Conservation (phyloP, 2,329 filamentous ascomycete species). For the Talaromyces sp. region DNA sequence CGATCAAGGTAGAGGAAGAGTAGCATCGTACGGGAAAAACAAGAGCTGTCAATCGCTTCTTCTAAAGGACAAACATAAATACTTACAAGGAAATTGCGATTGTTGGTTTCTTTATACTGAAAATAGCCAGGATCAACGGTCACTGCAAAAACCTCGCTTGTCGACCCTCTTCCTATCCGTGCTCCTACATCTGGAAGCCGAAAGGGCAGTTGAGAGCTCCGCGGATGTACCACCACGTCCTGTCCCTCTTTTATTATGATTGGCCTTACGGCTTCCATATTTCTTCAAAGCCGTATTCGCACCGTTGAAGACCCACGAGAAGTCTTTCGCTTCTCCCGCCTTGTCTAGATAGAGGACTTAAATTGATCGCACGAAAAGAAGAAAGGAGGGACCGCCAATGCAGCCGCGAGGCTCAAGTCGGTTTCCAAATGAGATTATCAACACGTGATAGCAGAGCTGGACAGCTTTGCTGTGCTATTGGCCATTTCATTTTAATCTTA, state of each 20-base stretch:
- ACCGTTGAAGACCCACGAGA: too few species aligned
- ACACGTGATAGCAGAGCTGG: neutral
- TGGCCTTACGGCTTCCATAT: neutral
- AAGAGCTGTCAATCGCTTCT: too few species aligned
- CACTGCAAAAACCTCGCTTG: neutral
- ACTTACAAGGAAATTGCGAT: too few species aligned
- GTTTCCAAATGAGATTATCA: neutral
- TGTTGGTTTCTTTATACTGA: neutral
- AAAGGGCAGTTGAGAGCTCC: neutral
- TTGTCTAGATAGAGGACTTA: too few species aligned
- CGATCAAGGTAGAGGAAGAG: neutral
- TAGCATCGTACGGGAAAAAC: too few species aligned
- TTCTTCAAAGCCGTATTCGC: too few species aligned
- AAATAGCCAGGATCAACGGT: neutral
- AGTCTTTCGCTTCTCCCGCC: too few species aligned
- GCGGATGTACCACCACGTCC: neutral
- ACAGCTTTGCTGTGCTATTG: neutral
- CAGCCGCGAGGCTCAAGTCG: neutral
- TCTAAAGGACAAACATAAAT: too few species aligned
- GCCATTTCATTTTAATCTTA: neutral
- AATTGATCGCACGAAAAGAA: neutral
- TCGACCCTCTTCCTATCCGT: neutral
- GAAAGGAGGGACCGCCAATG: neutral
- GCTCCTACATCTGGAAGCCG: neutral
- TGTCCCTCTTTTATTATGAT: neutral